Conservation (phyloP, 2,329 filamentous ascomycete genomes). For the Beauveria scarabaeidicola region DNA sequence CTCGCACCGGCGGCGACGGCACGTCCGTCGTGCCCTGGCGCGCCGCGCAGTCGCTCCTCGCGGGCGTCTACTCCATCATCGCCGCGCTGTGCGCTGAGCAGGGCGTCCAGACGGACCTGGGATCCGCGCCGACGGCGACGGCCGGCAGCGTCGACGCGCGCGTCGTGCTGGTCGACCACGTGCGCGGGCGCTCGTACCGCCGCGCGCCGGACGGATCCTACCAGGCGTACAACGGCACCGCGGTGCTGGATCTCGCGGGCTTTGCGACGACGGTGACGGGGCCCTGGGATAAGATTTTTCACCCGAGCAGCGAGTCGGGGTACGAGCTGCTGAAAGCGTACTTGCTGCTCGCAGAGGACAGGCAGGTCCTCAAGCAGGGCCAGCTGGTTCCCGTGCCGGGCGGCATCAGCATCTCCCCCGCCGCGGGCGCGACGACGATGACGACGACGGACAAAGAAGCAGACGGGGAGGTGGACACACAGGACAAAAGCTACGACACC, state of each 20-base stretch:
- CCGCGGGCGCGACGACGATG: not conserved
- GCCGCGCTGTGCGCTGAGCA: constrained; percentile 60
- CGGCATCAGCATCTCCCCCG: constrained; percentile 36
- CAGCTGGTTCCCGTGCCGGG: constrained; percentile 45
- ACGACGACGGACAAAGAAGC: not conserved
- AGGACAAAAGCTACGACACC: constrained; percentile 18
- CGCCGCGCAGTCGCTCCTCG: constrained; percentile 64
- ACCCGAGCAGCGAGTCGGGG: constrained; percentile 56
- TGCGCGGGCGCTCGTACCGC: constrained; percentile 24
- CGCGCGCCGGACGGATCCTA: constrained; percentile 25
- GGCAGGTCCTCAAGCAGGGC: constrained; percentile 37
- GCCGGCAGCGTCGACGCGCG: constrained; percentile 68
- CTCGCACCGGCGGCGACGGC: constrained; percentile 19
- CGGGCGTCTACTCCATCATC: constrained; percentile 69
- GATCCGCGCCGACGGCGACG: constrained; percentile 23
- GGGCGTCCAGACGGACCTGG: constrained; percentile 49
- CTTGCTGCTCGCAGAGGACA: constrained; percentile 36
- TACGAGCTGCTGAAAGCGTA: constrained; percentile 47
- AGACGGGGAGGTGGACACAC: not conserved
- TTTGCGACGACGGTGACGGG: constrained; percentile 44
- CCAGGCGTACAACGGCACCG: constrained; percentile 36
- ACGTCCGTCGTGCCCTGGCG: constrained; percentile 50
- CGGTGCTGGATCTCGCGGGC: constrained; percentile 40
- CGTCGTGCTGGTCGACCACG: constrained; percentile 63
- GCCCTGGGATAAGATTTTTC: constrained; percentile 58